A percentile compares a stretch with the other conserved stretches of the same genome.
Conservation (phyloP, 805 yeast species). For the Pichia heedii region DNA sequence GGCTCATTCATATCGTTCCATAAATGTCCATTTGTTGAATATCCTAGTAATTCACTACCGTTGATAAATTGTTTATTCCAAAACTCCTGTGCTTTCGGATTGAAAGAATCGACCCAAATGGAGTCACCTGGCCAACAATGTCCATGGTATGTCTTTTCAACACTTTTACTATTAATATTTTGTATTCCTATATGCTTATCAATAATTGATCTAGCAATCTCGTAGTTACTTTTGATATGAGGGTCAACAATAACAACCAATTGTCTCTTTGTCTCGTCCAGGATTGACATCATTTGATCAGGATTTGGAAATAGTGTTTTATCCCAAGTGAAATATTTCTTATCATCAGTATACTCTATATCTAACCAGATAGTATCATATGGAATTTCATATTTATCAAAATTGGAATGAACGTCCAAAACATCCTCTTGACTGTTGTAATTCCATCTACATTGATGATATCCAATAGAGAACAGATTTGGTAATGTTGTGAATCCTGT, state of each 20-base stretch:
- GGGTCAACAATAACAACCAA: conserved; percentile 87
- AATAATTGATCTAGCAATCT: conserved; percentile 46
- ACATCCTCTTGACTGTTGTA: conserved; percentile 86
- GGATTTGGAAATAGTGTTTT: conserved; percentile 67
- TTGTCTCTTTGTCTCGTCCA: conserved; percentile 69
- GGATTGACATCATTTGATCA: conserved; percentile 48
- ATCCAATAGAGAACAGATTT: conserved; percentile 69
- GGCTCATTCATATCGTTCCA: conserved; percentile 99
- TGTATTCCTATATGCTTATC: conserved; percentile 40
- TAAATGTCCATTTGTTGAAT: conserved; percentile 58
- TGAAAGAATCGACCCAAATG: conserved; percentile 82
- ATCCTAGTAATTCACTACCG: conserved; percentile 37
- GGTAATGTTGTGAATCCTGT: conserved; percentile 76
- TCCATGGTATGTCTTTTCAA: conserved; percentile 50
- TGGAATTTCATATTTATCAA: conserved; percentile 72
- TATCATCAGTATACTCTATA: conserved; percentile 79
- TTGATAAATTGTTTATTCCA: conserved; percentile 51
- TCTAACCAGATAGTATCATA: conserved; percentile 93
- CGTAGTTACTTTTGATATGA: conserved; percentile 68
- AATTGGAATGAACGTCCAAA: conserved; percentile 52
- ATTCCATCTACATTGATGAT: conserved; percentile 98
- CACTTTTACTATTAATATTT: conserved; percentile 35
- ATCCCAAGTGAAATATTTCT: conserved; percentile 91
- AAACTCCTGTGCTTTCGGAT: conserved; percentile 46
- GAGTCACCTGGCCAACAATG: conserved; percentile 99